Conservation (phyloP, 345 rosid species). For the Eutrema japonicum region DNA sequence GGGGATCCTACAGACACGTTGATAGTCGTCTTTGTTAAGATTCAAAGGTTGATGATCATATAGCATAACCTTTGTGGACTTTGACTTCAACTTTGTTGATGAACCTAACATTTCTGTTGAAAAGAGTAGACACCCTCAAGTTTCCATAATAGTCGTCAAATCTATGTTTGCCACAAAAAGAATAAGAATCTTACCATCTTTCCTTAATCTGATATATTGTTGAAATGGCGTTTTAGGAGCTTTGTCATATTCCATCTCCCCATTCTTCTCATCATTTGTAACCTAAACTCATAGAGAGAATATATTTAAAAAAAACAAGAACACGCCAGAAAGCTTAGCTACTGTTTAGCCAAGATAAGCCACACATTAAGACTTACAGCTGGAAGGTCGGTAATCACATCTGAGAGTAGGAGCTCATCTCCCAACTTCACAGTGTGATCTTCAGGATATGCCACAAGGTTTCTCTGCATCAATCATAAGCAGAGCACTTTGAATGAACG, state of each 20-base stretch:
- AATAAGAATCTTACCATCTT: constrained; percentile 35
- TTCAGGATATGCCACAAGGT: constrained; percentile 17
- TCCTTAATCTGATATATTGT: constrained; percentile 32
- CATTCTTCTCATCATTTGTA: constrained; percentile 24
- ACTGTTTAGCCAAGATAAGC: neutral
- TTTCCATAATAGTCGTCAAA: neutral
- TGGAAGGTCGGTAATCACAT: constrained; percentile 26
- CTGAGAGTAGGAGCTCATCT: constrained; percentile 15
- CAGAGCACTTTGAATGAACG: neutral
- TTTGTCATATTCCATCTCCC: constrained; percentile 31
- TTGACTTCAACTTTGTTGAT: neutral
- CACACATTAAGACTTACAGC: constrained; percentile 46
- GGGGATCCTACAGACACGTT: constrained; percentile 39
- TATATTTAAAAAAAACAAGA: neutral
- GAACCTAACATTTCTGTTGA: constrained; percentile 28
- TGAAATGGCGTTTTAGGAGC: constrained; percentile 35
- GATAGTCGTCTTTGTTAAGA: constrained; percentile 26
- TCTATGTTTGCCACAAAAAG: neutral
- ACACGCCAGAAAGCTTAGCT: constrained; percentile 5
- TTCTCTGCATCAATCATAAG: constrained; percentile 8
- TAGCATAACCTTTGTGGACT: constrained; percentile 8
- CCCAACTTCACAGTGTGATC: constrained; percentile 27
- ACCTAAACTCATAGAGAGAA: constrained; percentile 30
- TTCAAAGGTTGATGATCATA: constrained; percentile 41
- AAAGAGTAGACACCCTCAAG: constrained; percentile 36